A percentile compares a stretch with the other conserved stretches of the same genome.
These are phyloP conservation scores for Beauveria varroae DNA, from an alignment of 2,329 filamentous ascomycete species.

Conservation along the genomic window DNA sequence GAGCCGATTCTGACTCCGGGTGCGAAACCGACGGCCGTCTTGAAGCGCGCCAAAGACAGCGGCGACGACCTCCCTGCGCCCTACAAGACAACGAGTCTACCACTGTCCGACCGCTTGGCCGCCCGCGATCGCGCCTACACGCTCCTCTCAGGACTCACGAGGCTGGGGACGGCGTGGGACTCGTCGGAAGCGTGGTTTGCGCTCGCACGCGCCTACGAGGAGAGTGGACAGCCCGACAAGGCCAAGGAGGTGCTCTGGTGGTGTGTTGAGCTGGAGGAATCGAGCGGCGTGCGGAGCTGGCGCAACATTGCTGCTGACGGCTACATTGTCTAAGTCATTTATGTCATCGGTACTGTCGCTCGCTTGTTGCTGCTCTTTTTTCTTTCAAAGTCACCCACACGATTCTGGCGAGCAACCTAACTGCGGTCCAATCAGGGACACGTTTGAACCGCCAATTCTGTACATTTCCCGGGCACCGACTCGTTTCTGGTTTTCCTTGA, in stretches of 20 bases:
- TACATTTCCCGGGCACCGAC: not conserved
- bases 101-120: constrained; percentile 73
- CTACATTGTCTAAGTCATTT: constrained; percentile 43
- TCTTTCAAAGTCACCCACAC: not conserved
- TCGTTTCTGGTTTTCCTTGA: not conserved
- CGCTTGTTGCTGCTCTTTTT: not conserved
- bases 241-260: constrained; percentile 94
- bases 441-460: not conserved
- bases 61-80: constrained; percentile 39
- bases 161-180: constrained; percentile 83
- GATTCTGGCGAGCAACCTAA: not conserved
- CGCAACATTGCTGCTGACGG: constrained; percentile 57
- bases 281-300: constrained; percentile 73
- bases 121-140: constrained; percentile 84
- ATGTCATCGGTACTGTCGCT: not conserved
- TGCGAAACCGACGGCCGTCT: constrained; percentile 10
- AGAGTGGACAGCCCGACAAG: constrained; percentile 76
- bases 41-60: constrained; percentile 17
- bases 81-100: constrained; percentile 55
- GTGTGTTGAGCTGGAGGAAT: constrained; percentile 92
- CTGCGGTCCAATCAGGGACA: not conserved
- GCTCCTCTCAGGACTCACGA: constrained; percentile 74
- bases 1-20: constrained; percentile 17
- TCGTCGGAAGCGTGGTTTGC: constrained; percentile 88
- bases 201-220: constrained; percentile 79